These are phyloP conservation scores for Helicocarpus griseus DNA, from an alignment of 2,329 filamentous ascomycete species.

Conservation along the genomic window DNA sequence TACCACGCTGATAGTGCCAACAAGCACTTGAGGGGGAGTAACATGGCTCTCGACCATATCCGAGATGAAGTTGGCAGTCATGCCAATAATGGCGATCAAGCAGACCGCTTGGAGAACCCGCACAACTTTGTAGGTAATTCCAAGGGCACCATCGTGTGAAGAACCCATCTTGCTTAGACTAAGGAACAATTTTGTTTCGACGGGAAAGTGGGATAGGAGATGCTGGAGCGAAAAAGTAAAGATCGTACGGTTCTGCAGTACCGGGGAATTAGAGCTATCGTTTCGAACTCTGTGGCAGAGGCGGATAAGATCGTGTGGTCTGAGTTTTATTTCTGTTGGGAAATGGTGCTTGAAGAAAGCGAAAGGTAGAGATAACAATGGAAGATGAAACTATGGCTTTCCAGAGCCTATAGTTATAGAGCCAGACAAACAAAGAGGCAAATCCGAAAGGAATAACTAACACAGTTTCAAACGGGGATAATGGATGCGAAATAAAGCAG, in stretches of 20 bases:
- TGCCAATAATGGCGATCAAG: constrained; percentile 68
- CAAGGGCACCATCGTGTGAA: constrained; percentile 60
- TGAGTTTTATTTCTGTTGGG: not conserved
- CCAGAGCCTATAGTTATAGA: not conserved
- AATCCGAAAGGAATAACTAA: not conserved
- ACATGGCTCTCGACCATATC: constrained; percentile 60
- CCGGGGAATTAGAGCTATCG: not conserved
- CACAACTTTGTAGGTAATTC: constrained; percentile 65
- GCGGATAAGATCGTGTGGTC: not conserved
- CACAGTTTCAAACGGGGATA: not conserved
- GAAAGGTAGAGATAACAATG: not conserved
- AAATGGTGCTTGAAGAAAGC: not conserved
- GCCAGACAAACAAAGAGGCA: not conserved
- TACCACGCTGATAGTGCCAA: constrained; percentile 73
- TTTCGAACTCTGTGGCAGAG: not conserved
- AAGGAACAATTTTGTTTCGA: not conserved
- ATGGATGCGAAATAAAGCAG: not conserved
- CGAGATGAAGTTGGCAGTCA: constrained; percentile 72
- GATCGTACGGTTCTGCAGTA: not conserved
- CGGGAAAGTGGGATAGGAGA: not conserved
- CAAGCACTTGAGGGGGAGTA: constrained; percentile 59
- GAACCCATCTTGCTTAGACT: constrained; percentile 33
- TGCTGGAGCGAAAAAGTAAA: not conserved
- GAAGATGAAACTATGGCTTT: not conserved
- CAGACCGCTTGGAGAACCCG: constrained; percentile 61